A percentile compares a stretch with the other conserved stretches of the same genome.
These are phyloP conservation scores for Tetrapisispora taiwanensis DNA, from an alignment of 805 yeast genomes.

Conservation along the genomic window DNA sequence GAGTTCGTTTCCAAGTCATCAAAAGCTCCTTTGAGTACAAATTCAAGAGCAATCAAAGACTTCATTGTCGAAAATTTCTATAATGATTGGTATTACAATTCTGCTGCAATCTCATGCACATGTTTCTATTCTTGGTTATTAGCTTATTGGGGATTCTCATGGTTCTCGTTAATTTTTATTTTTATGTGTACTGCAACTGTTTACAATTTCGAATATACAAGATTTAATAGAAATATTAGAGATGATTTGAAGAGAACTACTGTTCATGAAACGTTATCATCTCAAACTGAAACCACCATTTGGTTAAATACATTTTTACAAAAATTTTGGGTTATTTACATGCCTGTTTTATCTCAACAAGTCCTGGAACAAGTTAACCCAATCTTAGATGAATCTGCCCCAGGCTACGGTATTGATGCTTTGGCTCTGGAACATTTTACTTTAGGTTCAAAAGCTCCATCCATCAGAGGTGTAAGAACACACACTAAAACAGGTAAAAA, in stretches of 20 bases:
- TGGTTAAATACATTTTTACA: constrained; percentile 72
- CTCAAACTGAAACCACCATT: constrained; percentile 60
- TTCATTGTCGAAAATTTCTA: constrained; percentile 60
- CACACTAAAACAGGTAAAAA: constrained; percentile 60
- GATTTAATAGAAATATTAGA: constrained; percentile 62
- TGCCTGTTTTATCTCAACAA: constrained; percentile 75
- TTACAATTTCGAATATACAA: constrained; percentile 61
- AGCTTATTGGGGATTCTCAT: constrained; percentile 54
- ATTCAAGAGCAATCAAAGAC: constrained; percentile 37
- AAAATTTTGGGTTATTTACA: constrained; percentile 79
- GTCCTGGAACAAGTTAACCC: constrained; percentile 64
- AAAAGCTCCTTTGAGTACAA: constrained; percentile 8
- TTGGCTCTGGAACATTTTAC: constrained; percentile 68
- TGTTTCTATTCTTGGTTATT: constrained; percentile 63
- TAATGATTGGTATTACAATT: constrained; percentile 66
- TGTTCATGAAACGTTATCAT: constrained; percentile 54
- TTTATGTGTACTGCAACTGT: constrained; percentile 53
- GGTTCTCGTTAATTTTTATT: constrained; percentile 52
- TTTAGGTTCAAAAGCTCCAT: constrained; percentile 71
- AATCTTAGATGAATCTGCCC: constrained; percentile 57
- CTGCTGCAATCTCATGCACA: constrained; percentile 53
- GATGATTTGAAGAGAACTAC: constrained; percentile 65
- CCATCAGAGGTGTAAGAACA: constrained; percentile 60
- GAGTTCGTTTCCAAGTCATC: constrained; percentile 17
- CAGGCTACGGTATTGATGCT: constrained; percentile 75